These are phyloP conservation scores for Pichia membranifaciens DNA, from an alignment of 805 yeast genomes.

Conservation along the genomic window DNA sequence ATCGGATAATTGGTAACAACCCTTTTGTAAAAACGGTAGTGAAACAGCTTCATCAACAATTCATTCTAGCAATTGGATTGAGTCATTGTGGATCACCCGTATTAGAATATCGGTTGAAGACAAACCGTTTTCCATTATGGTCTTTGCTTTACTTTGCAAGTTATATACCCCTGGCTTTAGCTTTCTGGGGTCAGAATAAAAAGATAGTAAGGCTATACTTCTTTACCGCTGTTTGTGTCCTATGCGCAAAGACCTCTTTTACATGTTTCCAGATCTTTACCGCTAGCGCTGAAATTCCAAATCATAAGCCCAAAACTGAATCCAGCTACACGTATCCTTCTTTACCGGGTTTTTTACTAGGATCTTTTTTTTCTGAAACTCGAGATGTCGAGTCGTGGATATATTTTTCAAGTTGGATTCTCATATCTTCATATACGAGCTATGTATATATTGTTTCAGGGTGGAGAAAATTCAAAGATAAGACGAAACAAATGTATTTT, in stretches of 20 bases:
- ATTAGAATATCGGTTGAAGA: not conserved
- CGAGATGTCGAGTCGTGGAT: not conserved
- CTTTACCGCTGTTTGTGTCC: not conserved
- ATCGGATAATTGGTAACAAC: not conserved
- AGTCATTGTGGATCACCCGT: not conserved
- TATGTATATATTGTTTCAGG: not conserved
- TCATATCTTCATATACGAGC: not conserved
- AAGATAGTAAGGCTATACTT: not conserved
- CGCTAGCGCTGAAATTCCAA: no score
- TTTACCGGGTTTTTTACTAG: no score
- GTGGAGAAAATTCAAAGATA: constrained; percentile 3
- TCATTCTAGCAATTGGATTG: not conserved
- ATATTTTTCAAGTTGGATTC: not conserved
- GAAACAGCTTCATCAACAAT: not conserved
- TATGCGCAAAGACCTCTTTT: not conserved
- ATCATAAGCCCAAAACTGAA: no score
- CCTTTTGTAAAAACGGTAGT: not conserved
- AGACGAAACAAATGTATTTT: constrained; percentile 5
- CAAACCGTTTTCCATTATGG: not conserved
- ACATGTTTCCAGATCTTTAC: no score
- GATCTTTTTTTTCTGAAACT: not conserved
- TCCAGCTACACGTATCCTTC: no score
- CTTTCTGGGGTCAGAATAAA: not conserved
- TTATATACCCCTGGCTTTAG: not conserved
- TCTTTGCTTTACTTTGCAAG: not conserved